Conservation (phyloP, 345 rosid genomes). For the Citropsis articulata region DNA sequence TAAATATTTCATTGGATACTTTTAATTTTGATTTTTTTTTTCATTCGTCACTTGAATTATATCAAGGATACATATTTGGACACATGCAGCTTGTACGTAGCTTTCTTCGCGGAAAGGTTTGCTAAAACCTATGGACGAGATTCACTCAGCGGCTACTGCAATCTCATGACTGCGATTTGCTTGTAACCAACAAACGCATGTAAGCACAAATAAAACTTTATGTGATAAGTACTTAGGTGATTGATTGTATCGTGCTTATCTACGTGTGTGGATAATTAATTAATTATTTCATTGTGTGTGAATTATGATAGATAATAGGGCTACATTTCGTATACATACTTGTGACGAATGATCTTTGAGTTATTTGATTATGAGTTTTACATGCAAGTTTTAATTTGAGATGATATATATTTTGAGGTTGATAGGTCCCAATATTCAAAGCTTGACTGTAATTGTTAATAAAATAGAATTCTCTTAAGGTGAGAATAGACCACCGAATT, state of each 20-base stretch:
- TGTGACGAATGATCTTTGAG: too few species aligned
- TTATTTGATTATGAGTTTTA: too few species aligned
- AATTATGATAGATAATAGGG: too few species aligned
- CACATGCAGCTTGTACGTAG: background rate
- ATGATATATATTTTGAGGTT: too few species aligned
- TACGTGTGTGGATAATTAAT: background rate
- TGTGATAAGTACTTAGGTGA: background rate
- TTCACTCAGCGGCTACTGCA: background rate
- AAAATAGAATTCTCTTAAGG: too few species aligned
- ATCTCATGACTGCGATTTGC: background rate
- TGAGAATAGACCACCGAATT: too few species aligned
- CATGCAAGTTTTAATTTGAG: too few species aligned
- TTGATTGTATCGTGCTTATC: background rate
- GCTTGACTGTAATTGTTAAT: too few species aligned
- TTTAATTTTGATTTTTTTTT: background rate
- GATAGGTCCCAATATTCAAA: too few species aligned
- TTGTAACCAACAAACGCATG: background rate
- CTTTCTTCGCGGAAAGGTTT: background rate
- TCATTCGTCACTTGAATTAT: background rate
- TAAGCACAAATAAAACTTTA: background rate
- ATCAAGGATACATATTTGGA: too few species aligned
- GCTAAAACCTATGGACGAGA: background rate
- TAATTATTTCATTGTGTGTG: too few species aligned
- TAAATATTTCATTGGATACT: background rate
- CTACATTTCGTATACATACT: too few species aligned